Percentiles rank a stretch among this genome's conserved stretches.
Conservation (phyloP, 257 asterid genomes). For the Eucommia ulmoides region DNA sequence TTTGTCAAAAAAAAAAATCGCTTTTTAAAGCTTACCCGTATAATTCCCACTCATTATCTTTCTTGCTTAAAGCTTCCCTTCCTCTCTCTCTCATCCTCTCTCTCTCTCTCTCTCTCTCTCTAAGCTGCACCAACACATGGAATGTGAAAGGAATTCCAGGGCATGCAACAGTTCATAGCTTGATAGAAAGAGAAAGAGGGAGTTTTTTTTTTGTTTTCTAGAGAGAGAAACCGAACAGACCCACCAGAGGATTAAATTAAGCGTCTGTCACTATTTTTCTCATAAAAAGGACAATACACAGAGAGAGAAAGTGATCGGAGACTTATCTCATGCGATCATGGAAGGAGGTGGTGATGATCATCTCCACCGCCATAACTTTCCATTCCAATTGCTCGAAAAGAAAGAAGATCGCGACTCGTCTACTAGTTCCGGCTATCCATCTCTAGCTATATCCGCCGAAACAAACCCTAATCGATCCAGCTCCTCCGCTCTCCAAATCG, state of each 20-base stretch:
- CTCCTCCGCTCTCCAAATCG: conserved; percentile 21
- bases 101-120: conserved; percentile 8
- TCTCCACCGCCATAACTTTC: conserved; percentile 58
- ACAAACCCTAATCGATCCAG: neutral
- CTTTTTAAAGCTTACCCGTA: conserved; percentile 72
- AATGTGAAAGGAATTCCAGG: conserved; percentile 10
- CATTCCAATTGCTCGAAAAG: conserved; percentile 82
- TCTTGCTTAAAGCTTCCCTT: conserved; percentile 69
- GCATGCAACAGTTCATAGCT: too few species aligned
- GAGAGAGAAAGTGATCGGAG: conserved; percentile 7
- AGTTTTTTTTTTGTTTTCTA: neutral
- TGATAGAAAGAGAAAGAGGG: too few species aligned
- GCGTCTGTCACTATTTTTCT: conserved; percentile 7
- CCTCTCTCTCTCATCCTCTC: conserved; percentile 27
- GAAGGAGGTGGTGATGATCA: conserved; percentile 70
- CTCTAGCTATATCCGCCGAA: conserved; percentile 22
- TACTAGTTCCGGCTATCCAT: conserved; percentile 16
- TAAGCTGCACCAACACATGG: conserved; percentile 14
- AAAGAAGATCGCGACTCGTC: conserved; percentile 38
- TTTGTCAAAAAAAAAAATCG: neutral
- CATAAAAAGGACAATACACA: conserved; percentile 5
- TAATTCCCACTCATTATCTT: conserved; percentile 95
- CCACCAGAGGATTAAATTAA: conserved; percentile 19
- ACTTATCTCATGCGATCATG: conserved; percentile 56
- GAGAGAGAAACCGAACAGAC: conserved; percentile 7